Conservation (phyloP, 805 yeast genomes). For the Candida orba region DNA sequence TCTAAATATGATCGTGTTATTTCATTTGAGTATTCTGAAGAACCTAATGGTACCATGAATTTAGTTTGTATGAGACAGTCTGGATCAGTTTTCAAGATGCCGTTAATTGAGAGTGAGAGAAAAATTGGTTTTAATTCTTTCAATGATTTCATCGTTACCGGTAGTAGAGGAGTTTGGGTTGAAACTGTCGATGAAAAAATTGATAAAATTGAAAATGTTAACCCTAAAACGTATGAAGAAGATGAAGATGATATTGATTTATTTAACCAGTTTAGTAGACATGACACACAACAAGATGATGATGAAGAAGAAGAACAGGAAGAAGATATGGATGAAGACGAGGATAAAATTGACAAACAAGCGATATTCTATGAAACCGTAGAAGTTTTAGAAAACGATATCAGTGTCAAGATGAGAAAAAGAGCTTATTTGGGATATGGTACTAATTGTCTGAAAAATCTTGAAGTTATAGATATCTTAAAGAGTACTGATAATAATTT, state of each 20-base stretch:
- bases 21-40: conserved; percentile 62
- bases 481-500: conserved; percentile 43
- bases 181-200: conserved; percentile 27
- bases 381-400: conserved; percentile 59
- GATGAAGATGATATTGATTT: conserved; percentile 9
- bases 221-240: conserved; percentile 8
- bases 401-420: conserved; percentile 61
- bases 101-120: conserved; percentile 59
- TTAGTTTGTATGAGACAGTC: conserved; percentile 86
- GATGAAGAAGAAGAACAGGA: background rate
- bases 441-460: conserved; percentile 56
- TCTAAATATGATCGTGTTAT: conserved; percentile 77
- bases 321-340: conserved; percentile 11
- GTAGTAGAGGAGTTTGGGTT: conserved; percentile 45
- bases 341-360: conserved; percentile 13
- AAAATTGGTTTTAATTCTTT: conserved; percentile 58
- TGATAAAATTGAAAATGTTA: conserved; percentile 15
- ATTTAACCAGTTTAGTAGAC: conserved; percentile 6
- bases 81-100: conserved; percentile 79
- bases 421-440: conserved; percentile 74
- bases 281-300: conserved; percentile 11
- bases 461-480: conserved; percentile 47
- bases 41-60: conserved; percentile 41
- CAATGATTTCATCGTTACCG: conserved; percentile 57
- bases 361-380: conserved; percentile 26